Evolutionary conservation across 768 basidiomycete genomes (phyloP).

Genomic region (Rossbeevera mucosa): DNA sequence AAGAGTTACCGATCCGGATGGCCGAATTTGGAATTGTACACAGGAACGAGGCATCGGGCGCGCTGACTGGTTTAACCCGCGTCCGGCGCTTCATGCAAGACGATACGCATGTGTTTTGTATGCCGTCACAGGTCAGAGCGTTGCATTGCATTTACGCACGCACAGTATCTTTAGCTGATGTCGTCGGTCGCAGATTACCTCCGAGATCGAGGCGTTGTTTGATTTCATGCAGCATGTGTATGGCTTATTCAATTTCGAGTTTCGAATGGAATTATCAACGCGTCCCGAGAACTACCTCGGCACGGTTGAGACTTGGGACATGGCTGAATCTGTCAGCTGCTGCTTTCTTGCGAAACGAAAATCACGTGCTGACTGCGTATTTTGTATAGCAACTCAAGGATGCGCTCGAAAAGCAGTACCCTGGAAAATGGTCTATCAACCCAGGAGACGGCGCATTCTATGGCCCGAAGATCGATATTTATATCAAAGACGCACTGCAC

Average conservation of each 20-base stretch:
- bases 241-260: slow-evolving; percentile 90
- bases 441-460: slow-evolving; percentile 99
- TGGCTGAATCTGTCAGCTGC: slow-evolving; percentile 66
- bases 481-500: slow-evolving; percentile 84
- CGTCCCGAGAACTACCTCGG: slow-evolving; percentile 94
- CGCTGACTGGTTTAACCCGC: slow-evolving; percentile 86
- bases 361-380: slow-evolving; percentile 5
- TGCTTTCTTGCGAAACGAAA: no score
- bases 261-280: slow-evolving; percentile 91
- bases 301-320: slow-evolving; percentile 82
- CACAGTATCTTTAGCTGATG: neutral
- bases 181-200: slow-evolving; percentile 56
- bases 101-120: slow-evolving; percentile 98
- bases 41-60: slow-evolving; percentile 93
- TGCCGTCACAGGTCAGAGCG: slow-evolving; percentile 70
- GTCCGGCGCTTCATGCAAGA: slow-evolving; percentile 96
- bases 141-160: neutral
- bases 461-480: slow-evolving; percentile 98
- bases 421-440: slow-evolving; percentile 89
- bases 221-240: slow-evolving; percentile 96
- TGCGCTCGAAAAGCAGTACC: slow-evolving; percentile 80
- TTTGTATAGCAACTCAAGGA: slow-evolving; percentile 69
- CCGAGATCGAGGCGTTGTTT: slow-evolving; percentile 82
- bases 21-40: slow-evolving; percentile 98
- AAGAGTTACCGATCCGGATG: slow-evolving; percentile 94